phyloP scores from a whole-genome alignment of 352 stramenopile species.

The Phytophthora melonis region DNA sequence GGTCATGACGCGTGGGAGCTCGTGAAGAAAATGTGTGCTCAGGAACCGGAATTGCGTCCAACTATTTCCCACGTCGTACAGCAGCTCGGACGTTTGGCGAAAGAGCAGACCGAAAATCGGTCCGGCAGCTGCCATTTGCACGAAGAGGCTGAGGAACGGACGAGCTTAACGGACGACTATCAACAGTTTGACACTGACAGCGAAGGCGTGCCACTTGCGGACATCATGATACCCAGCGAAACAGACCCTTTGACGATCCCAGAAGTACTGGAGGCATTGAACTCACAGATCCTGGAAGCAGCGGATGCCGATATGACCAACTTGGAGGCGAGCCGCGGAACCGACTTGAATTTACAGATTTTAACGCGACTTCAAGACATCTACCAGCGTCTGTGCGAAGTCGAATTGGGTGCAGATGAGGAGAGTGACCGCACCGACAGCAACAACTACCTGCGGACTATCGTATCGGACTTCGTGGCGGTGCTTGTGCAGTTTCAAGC shows the following conservation, averaged over 20 bases:
- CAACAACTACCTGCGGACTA: background rate
- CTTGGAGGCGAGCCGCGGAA: conserved; percentile 11
- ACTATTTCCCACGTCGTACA: conserved; percentile 38
- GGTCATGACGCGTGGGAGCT: conserved; percentile 17
- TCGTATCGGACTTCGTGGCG: conserved; percentile 14
- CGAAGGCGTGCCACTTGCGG: conserved; percentile 1
- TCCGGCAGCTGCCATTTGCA: background rate
- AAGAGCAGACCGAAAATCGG: background rate
- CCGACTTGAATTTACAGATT: conserved; percentile 34
- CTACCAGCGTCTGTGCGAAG: conserved; percentile 14
- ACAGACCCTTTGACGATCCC: conserved; percentile 10
- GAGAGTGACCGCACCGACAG: background rate
- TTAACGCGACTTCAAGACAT: conserved; percentile 37
- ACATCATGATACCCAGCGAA: conserved; percentile 6
- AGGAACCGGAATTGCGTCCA: conserved; percentile 23
- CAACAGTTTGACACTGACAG: background rate
- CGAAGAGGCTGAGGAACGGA: background rate
- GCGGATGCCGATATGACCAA: background rate
- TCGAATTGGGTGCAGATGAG: conserved; percentile 2
- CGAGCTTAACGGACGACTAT: background rate
- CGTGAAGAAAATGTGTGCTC: conserved; percentile 39
- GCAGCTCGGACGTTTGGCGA: conserved; percentile 30
- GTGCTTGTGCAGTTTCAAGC: conserved; percentile 28
- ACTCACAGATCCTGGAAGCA: conserved; percentile 2
- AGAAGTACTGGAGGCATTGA: conserved; percentile 15